Evolutionary conservation across 768 basidiomycete genomes (phyloP), one percentile per base, ranked within the genome.

Genomic region (Boletus barrowsii): DNA sequence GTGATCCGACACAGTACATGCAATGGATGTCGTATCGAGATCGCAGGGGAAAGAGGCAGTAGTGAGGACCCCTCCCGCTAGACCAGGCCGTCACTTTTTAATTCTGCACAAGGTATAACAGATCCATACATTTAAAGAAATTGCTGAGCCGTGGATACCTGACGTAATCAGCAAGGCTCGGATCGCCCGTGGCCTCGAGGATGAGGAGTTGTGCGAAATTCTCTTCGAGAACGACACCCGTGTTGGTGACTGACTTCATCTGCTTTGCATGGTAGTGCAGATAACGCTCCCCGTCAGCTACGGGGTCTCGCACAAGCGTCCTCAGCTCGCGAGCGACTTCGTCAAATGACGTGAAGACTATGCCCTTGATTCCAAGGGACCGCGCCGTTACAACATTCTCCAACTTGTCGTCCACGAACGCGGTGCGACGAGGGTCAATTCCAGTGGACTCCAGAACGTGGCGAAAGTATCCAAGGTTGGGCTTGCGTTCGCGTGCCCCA

Each of bases 321-420:
- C 26, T 59, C 45, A 64, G 53, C 35, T 54, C 57, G 15, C 42
- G 57, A 29, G 54, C 41, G 9, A 64, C 57, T 7, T 63, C 55
- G 3, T 57, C 52, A 35, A 41, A 56, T 5, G 63, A 62, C 2
- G 60, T 56, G 29, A 62, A 63, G 13, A 65, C 35, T 29, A 63
- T 62, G 0, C 63, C 62, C 20, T 55, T 54, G 32, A 66, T 37
- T 11, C 63, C 63, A 36, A 65, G 17, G 5, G 63, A 66, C 33
- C 35, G 57, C 1, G 60, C 60, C 18, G 60, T 56, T 7, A 64
- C 47, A 5, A 64, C 53, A 9, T 64, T 64, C 51, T 64, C 63
- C 46, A 62, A 11, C 48, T 54, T 64, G 24, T 64, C 63, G 10
- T 64, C 63, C n/a, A 64, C 63, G 15, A 66, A 64, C 3, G 50